These are phyloP conservation scores for Globisporangium abappressorium DNA, from an alignment of 352 stramenopile genomes.

Conservation along the genomic window DNA sequence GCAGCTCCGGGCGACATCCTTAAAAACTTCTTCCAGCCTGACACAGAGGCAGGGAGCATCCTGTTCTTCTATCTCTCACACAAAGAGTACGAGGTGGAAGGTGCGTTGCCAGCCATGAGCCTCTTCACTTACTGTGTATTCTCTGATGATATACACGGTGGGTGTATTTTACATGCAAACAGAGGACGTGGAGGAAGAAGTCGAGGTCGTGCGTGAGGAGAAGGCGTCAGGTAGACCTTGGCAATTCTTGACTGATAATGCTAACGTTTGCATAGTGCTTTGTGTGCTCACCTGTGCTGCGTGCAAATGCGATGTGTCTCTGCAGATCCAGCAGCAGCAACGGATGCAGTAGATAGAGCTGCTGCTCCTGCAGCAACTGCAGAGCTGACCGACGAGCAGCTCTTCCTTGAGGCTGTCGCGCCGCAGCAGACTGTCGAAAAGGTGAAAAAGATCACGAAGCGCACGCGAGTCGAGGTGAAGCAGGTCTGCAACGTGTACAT, in stretches of 20 bases:
- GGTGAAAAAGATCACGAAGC: constrained; percentile 48
- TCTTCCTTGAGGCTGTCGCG: constrained; percentile 54
- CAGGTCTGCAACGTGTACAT: constrained; percentile 64
- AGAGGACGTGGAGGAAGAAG: constrained; percentile 82
- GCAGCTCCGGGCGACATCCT: constrained; percentile 34
- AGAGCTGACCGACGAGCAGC: constrained; percentile 66
- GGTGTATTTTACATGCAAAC: neutral
- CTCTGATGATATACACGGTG: neutral
- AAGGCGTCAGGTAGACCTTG: constrained; percentile 16
- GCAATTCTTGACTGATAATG: neutral
- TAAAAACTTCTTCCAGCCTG: constrained; percentile 54
- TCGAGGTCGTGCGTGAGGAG: constrained; percentile 50
- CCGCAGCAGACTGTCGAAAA: constrained; percentile 29
- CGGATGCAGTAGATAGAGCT: neutral
- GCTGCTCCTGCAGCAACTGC: neutral
- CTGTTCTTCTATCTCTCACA: constrained; percentile 76
- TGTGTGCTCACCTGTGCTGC: neutral
- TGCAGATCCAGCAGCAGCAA: neutral
- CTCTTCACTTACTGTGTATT: neutral
- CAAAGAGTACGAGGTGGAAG: constrained; percentile 67
- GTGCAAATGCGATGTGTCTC: neutral
- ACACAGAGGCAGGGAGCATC: constrained; percentile 57
- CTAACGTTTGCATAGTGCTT: neutral
- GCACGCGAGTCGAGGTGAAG: constrained; percentile 44
- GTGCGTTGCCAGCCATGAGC: constrained; percentile 12